Evolutionary conservation across 345 rosid genomes (phyloP), one percentile per base, ranked within the genome.

Genomic region (Clarkia xantiana): DNA sequence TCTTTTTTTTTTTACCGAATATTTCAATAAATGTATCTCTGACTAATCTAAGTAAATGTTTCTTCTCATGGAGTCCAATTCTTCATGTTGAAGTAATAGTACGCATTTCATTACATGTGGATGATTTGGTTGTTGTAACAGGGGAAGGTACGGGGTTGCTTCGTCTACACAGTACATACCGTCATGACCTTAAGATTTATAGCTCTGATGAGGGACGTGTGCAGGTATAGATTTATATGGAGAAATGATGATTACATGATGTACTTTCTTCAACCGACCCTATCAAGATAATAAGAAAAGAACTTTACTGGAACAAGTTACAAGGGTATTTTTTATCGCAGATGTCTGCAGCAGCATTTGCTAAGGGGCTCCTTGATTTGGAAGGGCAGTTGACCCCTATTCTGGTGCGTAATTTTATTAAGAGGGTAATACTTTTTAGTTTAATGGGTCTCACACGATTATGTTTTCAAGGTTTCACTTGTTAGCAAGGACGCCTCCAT

Each of bases 261-360:
- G 6, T 4, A 29, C 36, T 29, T 29, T 29, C 36, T 29, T 29
- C 36, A 29, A 29, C 36, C 36, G 36, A 29, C 7, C 36, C 9
- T 2, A 29, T 29, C 14, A 18, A 48, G 38, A 14, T 48, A 9
- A 17, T 13, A 14, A 4, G 3, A 11, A 45, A 23, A 42, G 25
- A n/a, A 22, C 25, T 23, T 5, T 22, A 15, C 41, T 53, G 47
- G 44, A 39, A 41, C 25, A 29, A 44, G 54, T 22, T 52, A 46
- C 23, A n/a, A 9, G 12, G 16, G 51, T 40, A 18, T 47, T 42
- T 47, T 67, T 64, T 19, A 54, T 67, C 68, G 52, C 78, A 91
- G 99, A 93, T 93, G 99, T 93, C 99, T 59, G 97, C 97, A 45
- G 99, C 99, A 60, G 99, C 97, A 55, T 93, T 93, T 77, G 99